Evolutionary conservation across 345 rosid species (phyloP), one percentile per base, ranked within the genome.

Genomic region (Cardamine chenopodiifolia): DNA sequence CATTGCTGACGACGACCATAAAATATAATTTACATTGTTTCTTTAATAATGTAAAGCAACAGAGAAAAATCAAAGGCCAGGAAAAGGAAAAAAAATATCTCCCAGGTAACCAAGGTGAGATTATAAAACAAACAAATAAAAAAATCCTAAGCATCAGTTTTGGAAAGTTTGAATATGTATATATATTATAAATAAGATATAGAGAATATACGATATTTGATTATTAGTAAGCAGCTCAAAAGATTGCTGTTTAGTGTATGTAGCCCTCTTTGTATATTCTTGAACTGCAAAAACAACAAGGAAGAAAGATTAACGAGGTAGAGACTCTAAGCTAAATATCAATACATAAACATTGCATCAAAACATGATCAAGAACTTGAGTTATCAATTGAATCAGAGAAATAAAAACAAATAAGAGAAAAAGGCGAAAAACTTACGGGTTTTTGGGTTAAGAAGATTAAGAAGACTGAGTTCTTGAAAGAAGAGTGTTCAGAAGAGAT

Each of bases 401-500:
- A 35, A 13, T 17, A 1, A 37, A 6, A 66, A 25, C 18, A n/a
- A 25, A 17, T 9, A 40, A 29, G n/a, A 25, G 17, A 3, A 34
- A n/a, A 39, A 17, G n/a, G 35, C 39, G n/a, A 26, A 35, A 66
- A 31, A 63, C 80, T 77, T 70, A 70, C 80, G 12, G 53, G 62
- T 20, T 57, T 68, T 76, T 57, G 69, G 65, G 82, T 63, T 72
- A 69, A 47, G 52, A 68, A 50, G 48, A 70, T 68, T 78, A 67
- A 54, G 73, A 75, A 71, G 72, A 68, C 37, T 59, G 63, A 58
- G 55, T 54, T 69, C 11, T 54, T 55, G 71, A 45, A 70, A 8
- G 26, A 39, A 56, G 69, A 60, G 61, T 79, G 71, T 76, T 87
- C 79, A 96, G 82, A 96, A 96, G 82, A 96, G 84, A 4, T 82